Base-by-base conservation (phyloP, 2,329 filamentous ascomycete genomes). In the Lasiodiplodia hormozganensis region DNA sequence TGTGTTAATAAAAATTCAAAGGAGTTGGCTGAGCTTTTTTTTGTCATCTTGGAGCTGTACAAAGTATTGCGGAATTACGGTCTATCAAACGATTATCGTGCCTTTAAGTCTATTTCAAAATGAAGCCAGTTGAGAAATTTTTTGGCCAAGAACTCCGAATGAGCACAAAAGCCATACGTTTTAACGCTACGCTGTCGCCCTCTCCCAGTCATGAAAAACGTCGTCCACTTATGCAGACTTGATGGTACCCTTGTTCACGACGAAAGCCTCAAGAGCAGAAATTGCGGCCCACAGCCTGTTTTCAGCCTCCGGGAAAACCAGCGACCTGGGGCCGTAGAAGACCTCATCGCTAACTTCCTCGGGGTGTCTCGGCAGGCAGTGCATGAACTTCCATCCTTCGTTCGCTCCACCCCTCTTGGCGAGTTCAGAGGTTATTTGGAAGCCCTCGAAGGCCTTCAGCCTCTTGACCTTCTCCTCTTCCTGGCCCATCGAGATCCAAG, bases 401-500 rank as follows among this genome's bases (percentile, higher is more conserved):
- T 96, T 97, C 52, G 96, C 96, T 23, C 93, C 94, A 53, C 94
- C 94, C 62, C 90, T 86, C 80, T 90, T 87, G 1, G 94, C 95
- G 73, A 99, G 84, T 53, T 96, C 92, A 58, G 90, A 87, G 2
- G 95, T 97, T 76, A 99, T 92, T 79, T 97, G 95, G 82, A 94
- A 99, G 16, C 95, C 94, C 36, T 87, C 86, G 78, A 99, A 99
- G 2, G 89, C 93, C 76, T 90, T 88, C 70, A 97, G 79, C 62
- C 93, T 86, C 84, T 91, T 91, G 73, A 89, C 85, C 49, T 89
- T 85, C 81, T 99, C 96, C 68, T 88, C 88, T 80, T 99, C 96
- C 81, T 98, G 95, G 57, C 96, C 96, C 96, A 99, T 99, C 1
- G 93, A 97, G 38, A 99, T 88, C 96, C 96, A 99, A 0, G 96